These are phyloP conservation scores for Leishmania braziliensis DNA, from an alignment of 208 protist genomes.

Conservation along the genomic window DNA sequence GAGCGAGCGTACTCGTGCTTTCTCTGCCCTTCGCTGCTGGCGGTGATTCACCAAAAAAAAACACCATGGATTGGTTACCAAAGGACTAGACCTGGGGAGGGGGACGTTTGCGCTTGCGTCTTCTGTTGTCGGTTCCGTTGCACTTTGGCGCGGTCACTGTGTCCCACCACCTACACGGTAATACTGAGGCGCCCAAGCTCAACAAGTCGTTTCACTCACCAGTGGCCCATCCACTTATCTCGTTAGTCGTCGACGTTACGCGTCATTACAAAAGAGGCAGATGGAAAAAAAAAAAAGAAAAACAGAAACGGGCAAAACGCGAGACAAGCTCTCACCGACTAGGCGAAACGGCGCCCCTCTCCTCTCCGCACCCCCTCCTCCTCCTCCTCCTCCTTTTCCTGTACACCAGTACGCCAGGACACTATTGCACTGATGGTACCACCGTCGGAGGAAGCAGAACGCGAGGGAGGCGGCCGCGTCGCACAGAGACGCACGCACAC, in stretches of 20 bases:
- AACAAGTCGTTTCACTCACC: background rate
- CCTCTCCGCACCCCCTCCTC: no score
- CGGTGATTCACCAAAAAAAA: background rate
- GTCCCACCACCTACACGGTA: background rate
- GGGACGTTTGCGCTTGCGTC: background rate
- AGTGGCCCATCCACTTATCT: background rate
- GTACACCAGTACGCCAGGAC: no score
- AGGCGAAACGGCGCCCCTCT: background rate
- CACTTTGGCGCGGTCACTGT: background rate
- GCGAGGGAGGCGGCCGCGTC: background rate
- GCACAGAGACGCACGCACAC: background rate
- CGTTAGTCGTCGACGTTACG: background rate
- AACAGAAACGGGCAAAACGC: background rate
- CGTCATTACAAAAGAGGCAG: background rate
- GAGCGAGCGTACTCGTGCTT: background rate
- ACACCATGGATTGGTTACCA: background rate
- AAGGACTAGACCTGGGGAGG: background rate
- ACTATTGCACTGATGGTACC: no score
- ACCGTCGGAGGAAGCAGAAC: no score
- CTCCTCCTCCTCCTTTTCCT: no score
- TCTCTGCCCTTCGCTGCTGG: background rate
- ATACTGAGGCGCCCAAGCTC: background rate
- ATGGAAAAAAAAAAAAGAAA: background rate
- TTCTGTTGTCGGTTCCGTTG: background rate
- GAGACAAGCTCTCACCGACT: background rate